Conservation (phyloP, 1,284 basidiomycete genomes). For the Veloporphyrellus conicus region DNA sequence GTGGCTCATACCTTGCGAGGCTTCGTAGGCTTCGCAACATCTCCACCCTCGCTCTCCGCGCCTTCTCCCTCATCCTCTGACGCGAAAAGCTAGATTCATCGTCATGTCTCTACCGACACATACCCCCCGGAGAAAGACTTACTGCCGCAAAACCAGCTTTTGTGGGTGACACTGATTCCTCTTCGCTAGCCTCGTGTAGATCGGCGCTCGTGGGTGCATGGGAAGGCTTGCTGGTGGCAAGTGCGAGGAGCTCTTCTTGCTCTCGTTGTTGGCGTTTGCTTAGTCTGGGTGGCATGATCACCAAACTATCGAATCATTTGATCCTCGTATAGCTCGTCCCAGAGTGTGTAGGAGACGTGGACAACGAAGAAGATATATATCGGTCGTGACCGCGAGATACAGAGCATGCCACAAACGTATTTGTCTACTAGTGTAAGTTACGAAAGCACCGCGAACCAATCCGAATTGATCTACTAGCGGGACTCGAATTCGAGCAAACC, state of each 20-base stretch:
- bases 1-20: constrained; percentile 41
- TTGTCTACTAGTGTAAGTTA: too few species aligned
- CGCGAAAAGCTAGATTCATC: constrained; percentile 31
- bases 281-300: constrained; percentile 61
- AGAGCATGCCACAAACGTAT: too few species aligned
- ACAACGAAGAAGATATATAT: too few species aligned
- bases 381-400: too few species aligned
- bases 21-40: constrained; percentile 32
- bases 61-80: constrained; percentile 39
- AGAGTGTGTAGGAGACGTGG: too few species aligned
- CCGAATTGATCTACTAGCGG: too few species aligned
- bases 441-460: too few species aligned
- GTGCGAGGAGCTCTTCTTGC: constrained; percentile 66
- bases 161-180: constrained; percentile 23
- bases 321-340: too few species aligned
- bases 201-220: constrained; percentile 21
- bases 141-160: constrained; percentile 57
- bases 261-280: constrained; percentile 86
- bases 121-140: constrained; percentile 23
- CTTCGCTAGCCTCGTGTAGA: constrained; percentile 27
- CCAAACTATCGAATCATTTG: constrained; percentile 8
- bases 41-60: constrained; percentile 29
- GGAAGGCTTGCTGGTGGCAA: constrained; percentile 33
- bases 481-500: too few species aligned
- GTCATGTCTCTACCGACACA: constrained; percentile 13